Evolutionary conservation across 2,329 filamentous ascomycete species (phyloP), one percentile per base, ranked within the genome.

Genomic region (Cercospora zeae-maydis): DNA sequence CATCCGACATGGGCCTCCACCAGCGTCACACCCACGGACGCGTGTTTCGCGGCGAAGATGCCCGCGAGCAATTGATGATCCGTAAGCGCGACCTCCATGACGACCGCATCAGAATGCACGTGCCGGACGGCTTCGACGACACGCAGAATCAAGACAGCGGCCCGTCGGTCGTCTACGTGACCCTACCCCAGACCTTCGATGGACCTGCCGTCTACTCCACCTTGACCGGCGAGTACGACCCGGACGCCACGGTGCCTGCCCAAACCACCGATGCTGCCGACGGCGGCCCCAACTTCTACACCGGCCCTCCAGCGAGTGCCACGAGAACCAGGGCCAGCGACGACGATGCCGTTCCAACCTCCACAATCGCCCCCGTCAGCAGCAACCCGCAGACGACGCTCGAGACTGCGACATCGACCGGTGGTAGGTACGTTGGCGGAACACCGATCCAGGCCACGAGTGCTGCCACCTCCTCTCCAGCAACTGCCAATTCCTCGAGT

Each of bases 121-220:
- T 72, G 4, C 71, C 71, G 4, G 66, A 71, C 14, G 67, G 67
- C 54, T 69, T 66, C 61, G 54, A 66, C 37, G 27, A 61, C 52
- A 61, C 67, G 58, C 55, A 63, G 51, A 55, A 30, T 21, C 21
- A 42, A 11, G 47, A 56, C 19, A 42, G 45, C 14, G 42, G 52
- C 31, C 72, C 76, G 21, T 76, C 75, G 4, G 74, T 83, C 27
- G 80, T 86, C 60, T 86, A 85, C 73, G 78, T 83, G 53, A 86
- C 84, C 0, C 75, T 80, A 16, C 70, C 77, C 73, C 79, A 62
- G 65, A 83, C 82, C 49, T 86, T 86, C 67, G 72, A 76, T 24
- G 84, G 83, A 34, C 75, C 78, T 8, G 74, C 72, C 33, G 69
- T 72, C 37, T 76, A 73, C 56, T 68, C 69, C 9, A 75, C 72